These are phyloP conservation scores for Fusarium papillatum DNA, from an alignment of 2,329 filamentous ascomycete genomes.

Conservation along the genomic window DNA sequence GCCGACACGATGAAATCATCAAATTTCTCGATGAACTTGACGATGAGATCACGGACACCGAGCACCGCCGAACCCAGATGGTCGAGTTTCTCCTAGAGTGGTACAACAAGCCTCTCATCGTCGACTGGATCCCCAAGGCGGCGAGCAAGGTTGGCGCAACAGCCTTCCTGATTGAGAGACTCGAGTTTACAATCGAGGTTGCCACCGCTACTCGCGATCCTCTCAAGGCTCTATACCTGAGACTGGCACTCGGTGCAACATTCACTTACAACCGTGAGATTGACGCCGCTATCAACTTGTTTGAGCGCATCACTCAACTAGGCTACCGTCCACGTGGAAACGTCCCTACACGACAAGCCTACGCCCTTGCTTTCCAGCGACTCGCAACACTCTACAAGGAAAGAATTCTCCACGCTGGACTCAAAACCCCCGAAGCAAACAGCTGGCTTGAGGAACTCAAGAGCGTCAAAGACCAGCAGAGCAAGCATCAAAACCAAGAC, in stretches of 20 bases:
- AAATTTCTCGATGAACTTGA: slow-evolving; percentile 51
- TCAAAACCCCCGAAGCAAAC: slow-evolving; percentile 42
- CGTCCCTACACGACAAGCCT: slow-evolving; percentile 53
- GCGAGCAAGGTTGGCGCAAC: slow-evolving; percentile 51
- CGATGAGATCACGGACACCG: slow-evolving; percentile 37
- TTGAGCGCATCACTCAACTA: slow-evolving; percentile 52
- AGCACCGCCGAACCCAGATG: slow-evolving; percentile 46
- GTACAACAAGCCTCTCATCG: slow-evolving; percentile 48
- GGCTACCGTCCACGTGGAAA: slow-evolving; percentile 56
- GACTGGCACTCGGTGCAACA: slow-evolving; percentile 52
- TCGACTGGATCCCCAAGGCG: slow-evolving; percentile 58
- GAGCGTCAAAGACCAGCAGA: slow-evolving; percentile 52
- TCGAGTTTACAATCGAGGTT: slow-evolving; percentile 48
- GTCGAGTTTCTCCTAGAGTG: slow-evolving; percentile 53
- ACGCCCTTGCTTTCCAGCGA: slow-evolving; percentile 56
- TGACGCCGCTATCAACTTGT: slow-evolving; percentile 50
- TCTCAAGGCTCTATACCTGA: slow-evolving; percentile 53
- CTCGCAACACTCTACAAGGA: slow-evolving; percentile 55
- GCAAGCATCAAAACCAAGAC: slow-evolving; percentile 53
- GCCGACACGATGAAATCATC: slow-evolving; percentile 52
- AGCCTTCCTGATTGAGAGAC: slow-evolving; percentile 46
- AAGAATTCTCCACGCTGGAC: slow-evolving; percentile 46
- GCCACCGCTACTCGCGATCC: slow-evolving; percentile 52
- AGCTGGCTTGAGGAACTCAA: slow-evolving; percentile 53
- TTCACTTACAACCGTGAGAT: slow-evolving; percentile 52